Base-by-base conservation (phyloP, 768 basidiomycete species). In the Phlebiopsis gigantea region DNA sequence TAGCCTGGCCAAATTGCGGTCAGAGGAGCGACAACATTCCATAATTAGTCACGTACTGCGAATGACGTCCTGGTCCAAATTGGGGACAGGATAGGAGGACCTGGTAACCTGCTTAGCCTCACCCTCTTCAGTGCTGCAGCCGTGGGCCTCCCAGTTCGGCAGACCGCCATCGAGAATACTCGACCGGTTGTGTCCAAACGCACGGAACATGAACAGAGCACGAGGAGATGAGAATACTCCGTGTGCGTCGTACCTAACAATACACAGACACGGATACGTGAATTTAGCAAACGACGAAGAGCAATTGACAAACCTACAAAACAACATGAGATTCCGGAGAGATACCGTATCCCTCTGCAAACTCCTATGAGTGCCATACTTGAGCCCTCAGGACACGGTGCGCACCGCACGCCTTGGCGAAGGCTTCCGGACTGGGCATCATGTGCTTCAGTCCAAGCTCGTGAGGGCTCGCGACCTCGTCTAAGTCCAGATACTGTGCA, bases 131-230 rank as follows among this genome's bases (percentile, higher is more conserved):
- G 82, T 65, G n/a, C 78, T 73, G 15, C 79, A 72, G 19, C 85
- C 84, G 66, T 88, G 84, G 28, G 77, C 78, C 57, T 82, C 75
- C 90, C 91, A 96, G 41, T 81, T 74, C 29, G 90, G 92, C 12
- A 98, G 79, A 19, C 95, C 96, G n/a, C 97, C 97, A 69, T 98
- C 84, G 15, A 99, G 78, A 10, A 98, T 80, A 59, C 89, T 91
- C 7, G 93, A 91, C 44, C 85, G 85, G 29, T 77, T 71, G 69
- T 99, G 97, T 7, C 92, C 91, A 71, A 97, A 93, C 22, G 88
- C 79, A 72, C 89, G 82, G 80, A 98, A 97, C 77, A 92, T 98
- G 77, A 90, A 98, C 44, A 94, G 79, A 1, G 93, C 92, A 57
- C 97, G 83, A 53, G 97, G 95, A 21, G 93, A 82, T 2, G 90